A percentile compares a stretch with the other conserved stretches of the same genome.
Conservation (phyloP, 192 early-diverging fungal genomes). For the Coemansia reversa region DNA sequence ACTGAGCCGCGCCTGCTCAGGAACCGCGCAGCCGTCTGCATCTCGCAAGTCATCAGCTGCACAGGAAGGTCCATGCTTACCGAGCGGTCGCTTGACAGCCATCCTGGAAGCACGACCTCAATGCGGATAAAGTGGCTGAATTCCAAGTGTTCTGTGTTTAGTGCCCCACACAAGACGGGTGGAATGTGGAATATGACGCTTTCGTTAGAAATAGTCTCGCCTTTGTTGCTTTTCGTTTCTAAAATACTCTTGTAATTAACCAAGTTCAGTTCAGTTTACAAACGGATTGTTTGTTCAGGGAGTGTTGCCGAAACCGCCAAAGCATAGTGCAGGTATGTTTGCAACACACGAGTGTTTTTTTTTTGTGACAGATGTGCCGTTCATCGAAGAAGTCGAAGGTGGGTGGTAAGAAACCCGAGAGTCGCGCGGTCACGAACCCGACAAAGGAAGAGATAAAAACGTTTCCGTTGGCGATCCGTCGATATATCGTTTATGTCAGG, state of each 20-base stretch:
- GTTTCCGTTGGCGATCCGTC: background rate
- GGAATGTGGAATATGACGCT: slow-evolving; percentile 27
- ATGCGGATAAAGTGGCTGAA: slow-evolving; percentile 47
- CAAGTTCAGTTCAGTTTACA: no score
- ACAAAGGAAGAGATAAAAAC: background rate
- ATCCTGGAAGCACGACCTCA: slow-evolving; percentile 40
- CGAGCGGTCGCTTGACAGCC: slow-evolving; percentile 45
- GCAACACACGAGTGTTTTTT: background rate
- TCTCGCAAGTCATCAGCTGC: slow-evolving; percentile 42
- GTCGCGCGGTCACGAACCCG: background rate
- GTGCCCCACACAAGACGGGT: slow-evolving; percentile 19
- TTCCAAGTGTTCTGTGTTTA: slow-evolving; percentile 39
- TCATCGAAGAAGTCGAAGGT: background rate
- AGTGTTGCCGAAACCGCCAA: no score
- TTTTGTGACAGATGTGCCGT: background rate
- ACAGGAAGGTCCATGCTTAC: slow-evolving; percentile 43
- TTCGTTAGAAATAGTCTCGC: slow-evolving; percentile 29
- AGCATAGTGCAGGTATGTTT: no score
- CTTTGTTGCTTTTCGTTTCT: slow-evolving; percentile 22
- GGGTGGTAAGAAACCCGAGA: background rate
- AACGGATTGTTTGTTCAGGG: no score
- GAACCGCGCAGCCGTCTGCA: slow-evolving; percentile 17
- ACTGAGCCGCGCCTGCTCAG: slow-evolving; percentile 27
- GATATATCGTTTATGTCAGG: background rate
- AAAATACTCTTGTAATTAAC: background rate